Base-by-base conservation (phyloP, 352 stramenopile genomes). In the Globisporangium recalcitrans region DNA sequence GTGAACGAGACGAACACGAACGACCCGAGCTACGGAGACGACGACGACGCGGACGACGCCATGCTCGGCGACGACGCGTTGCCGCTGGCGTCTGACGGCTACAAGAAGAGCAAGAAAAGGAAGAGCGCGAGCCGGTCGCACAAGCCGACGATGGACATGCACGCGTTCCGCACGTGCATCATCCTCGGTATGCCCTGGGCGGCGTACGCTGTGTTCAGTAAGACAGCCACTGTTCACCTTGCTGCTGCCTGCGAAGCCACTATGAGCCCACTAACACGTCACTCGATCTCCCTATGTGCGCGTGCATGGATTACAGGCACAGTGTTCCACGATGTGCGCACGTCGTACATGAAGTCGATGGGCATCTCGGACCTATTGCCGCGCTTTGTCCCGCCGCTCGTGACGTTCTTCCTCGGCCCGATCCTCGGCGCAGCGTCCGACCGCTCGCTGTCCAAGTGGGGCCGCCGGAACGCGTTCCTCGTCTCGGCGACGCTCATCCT, bases 121-220 rank as follows among this genome's bases (percentile, higher is more conserved):
- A 21, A 9, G 16, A 44, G 21, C 21, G 16, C 13, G 48, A 58
- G 5, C 21, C 27, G 44, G 14, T 4, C 16, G 24, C 58, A 42
- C 14, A 54, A 48, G 22, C 29, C 31, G 24, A 22, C 31, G 10
- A 36, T 46, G 27, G 62, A 72, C 42, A 48, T 72, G 62, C 61
- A 63, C 44, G 51, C 72, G 14, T 77, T 85, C 58, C 64, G 69
- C 60, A 88, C 78, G 42, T 89, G 83, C 58, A 74, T 91, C 9
- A 78, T 93, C 31, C 68, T 93, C 8, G 79, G 73, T 46, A 82
- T 90, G 75, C 83, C 83, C 3, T 93, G 81, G 81, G 74, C 75
- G 27, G 81, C 81, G 4, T 88, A 90, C 65, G 77, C 81, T 10
- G 75, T 90, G 24, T 67, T 93, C 40, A 82, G 82, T 90, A 71